Evolutionary conservation across 768 basidiomycete species (phyloP), one percentile per base, ranked within the genome.

Genomic region (Phylloporus sp.): DNA sequence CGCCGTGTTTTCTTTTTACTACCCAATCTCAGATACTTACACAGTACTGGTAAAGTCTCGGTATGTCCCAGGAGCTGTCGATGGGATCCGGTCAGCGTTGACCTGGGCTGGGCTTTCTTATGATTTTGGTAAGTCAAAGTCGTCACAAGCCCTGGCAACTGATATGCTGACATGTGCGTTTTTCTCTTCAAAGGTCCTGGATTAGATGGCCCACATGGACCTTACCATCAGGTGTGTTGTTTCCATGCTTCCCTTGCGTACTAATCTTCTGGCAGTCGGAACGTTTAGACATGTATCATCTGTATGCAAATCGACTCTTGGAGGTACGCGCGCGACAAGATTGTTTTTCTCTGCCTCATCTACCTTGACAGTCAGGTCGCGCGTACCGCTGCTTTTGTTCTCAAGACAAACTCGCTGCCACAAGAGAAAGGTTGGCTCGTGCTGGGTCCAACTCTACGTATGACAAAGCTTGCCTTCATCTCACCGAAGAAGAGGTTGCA

Each of bases 371-470:
- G 94, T 79, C 81, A 38, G 91, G 88, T 5, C 82, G 88, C 52
- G 95, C 95, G 7, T 99, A 99, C 66, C 85, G 91, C 18, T 98
- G 97, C 18, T 49, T 98, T 74, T 97, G 95, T 69, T 80, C 87
- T 2, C 74, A 82, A 0, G 84, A 88, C 54, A 80, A 80, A 41
- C 76, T 98, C 4, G 66, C 80, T 0, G 73, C 76, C 11, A 88
- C 83, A 16, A 82, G 89, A 28, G 84, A 86, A 60, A 79, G 76
- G 45, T 73, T 95, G 9, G 85, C 85, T 2, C 77, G 85, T 4
- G 66, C 81, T 0, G 87, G 94, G n/a, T 85, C 85, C 1, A 82
- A 84, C 58, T 73, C 80, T 41, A 85, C 86, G 0, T 99, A 99
- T 59, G 95, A 99, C 74, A 86, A 91, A 57, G 70, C 82, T 9